Conservation (phyloP, 345 rosid genomes). For the Brassica rapa region DNA sequence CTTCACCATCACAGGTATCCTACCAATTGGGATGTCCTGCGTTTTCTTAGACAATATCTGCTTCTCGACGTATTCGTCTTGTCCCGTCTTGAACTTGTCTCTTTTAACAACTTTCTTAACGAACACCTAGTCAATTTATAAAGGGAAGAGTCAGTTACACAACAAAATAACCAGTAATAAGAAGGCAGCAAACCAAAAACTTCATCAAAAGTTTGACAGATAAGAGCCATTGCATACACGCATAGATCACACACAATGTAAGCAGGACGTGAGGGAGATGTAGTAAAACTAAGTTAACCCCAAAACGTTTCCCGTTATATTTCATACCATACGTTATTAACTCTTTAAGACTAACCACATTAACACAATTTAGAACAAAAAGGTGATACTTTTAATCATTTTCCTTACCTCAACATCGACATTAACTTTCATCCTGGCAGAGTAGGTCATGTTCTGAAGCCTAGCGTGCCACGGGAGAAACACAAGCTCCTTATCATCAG, state of each 20-base stretch:
- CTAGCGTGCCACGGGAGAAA: slow-evolving; percentile 77
- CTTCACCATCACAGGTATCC: slow-evolving; percentile 89
- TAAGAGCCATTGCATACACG: background rate
- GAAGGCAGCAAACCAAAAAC: slow-evolving; percentile 14
- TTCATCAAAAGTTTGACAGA: background rate
- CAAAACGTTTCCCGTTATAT: background rate
- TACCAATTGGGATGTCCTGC: slow-evolving; percentile 63
- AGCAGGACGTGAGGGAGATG: background rate
- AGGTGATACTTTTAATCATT: background rate
- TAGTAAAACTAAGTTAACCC: background rate
- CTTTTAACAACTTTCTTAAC: slow-evolving; percentile 47
- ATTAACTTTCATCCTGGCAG: slow-evolving; percentile 64
- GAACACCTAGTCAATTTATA: slow-evolving; percentile 54
- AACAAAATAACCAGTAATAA: background rate
- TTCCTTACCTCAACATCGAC: slow-evolving; percentile 65
- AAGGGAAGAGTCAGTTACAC: slow-evolving; percentile 19
- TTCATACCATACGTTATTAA: background rate
- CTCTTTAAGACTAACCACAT: background rate
- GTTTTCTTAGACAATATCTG: slow-evolving; percentile 40
- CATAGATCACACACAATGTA: background rate
- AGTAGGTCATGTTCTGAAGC: slow-evolving; percentile 93
- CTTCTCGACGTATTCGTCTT: slow-evolving; percentile 52
- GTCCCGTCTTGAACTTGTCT: slow-evolving; percentile 90
- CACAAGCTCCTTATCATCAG: slow-evolving; percentile 43
- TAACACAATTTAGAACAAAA: background rate